Evolutionary conservation across 75 land plant genomes (phyloP).

Genomic region (Pinus tabuliformis): DNA sequence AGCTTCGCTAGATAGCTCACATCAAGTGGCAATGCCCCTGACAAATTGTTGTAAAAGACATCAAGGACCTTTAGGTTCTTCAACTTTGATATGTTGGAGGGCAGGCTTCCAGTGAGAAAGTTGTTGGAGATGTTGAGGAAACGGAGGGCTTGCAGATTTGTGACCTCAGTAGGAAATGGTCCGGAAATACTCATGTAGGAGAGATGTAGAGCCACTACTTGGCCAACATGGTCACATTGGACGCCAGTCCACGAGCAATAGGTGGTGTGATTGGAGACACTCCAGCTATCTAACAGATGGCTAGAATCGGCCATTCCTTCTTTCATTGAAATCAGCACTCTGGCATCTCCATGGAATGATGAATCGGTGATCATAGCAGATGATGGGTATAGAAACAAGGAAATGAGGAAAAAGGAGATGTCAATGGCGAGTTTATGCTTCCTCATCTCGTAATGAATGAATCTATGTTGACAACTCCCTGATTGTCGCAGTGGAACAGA

Average conservation of each 20-base stretch:
- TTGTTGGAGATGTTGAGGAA: neutral
- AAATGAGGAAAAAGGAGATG: neutral
- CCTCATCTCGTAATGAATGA: no score
- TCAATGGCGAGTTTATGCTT: no score
- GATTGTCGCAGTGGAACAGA: no score
- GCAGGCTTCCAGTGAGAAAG: slow-evolving; percentile 4
- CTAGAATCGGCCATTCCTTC: no score
- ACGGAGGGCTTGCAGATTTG: neutral
- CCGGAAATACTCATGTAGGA: slow-evolving; percentile 56
- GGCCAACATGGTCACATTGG: slow-evolving; percentile 7
- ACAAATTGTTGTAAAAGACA: slow-evolving; percentile 65
- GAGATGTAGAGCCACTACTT: slow-evolving; percentile 42
- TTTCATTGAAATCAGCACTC: no score
- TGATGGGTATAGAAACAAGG: neutral
- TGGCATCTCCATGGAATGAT: no score
- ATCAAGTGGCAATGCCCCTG: slow-evolving; percentile 47
- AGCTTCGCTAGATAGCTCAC: slow-evolving; percentile 38
- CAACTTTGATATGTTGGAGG: slow-evolving; percentile 24
- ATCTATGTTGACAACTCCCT: no score
- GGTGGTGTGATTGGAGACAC: no score
- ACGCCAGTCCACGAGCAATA: no score
- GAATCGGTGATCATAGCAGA: no score
- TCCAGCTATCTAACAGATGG: no score
- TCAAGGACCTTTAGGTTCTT: slow-evolving; percentile 42
- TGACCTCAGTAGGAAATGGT: neutral